Percentiles rank a stretch among this genome's conserved stretches.
phyloP scores from a whole-genome alignment of 495 filamentous ascomycete species.

The Lasiosphaeria hispida region DNA sequence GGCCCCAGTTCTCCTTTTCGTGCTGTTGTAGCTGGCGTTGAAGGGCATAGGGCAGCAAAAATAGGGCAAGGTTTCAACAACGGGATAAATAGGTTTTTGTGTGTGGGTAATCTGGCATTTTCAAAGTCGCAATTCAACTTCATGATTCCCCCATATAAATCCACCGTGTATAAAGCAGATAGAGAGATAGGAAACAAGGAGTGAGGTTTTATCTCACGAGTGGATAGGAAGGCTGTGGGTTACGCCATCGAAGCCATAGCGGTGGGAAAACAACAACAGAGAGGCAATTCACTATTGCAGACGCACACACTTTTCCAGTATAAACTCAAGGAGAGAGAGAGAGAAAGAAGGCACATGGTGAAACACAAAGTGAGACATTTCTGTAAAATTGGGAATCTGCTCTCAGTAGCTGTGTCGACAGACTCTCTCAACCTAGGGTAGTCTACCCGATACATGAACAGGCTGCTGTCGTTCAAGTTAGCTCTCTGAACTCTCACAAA shows the following conservation, averaged over 20 bases:
- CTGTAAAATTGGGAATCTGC: too few relatives aligned
- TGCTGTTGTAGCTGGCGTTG: constrained; percentile 24
- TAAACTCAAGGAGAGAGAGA: too few relatives aligned
- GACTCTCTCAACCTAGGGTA: too few relatives aligned
- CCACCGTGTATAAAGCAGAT: constrained; percentile 1
- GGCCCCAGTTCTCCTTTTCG: constrained; percentile 3
- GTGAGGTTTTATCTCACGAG: neutral
- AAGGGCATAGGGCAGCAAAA: constrained; percentile 16
- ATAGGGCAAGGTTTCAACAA: constrained; percentile 35
- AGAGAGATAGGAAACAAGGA: neutral
- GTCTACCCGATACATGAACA: too few relatives aligned
- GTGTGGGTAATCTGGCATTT: constrained; percentile 15
- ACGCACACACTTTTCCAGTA: too few relatives aligned
- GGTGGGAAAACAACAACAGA: neutral
- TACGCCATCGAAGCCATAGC: too few relatives aligned
- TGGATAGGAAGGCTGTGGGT: neutral
- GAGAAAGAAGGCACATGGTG: too few relatives aligned
- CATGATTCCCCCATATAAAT: constrained; percentile 19
- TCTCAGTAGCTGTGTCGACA: too few relatives aligned
- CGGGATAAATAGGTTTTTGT: constrained; percentile 16
- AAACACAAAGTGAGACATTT: too few relatives aligned
- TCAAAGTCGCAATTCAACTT: constrained; percentile 28
- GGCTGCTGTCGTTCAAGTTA: too few relatives aligned
- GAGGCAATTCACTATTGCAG: too few relatives aligned
- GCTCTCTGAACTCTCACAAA: too few relatives aligned